A percentile compares a stretch with the other conserved stretches of the same genome.
Conservation (phyloP, 2,329 filamentous ascomycete species). For the Cercospora janseana region DNA sequence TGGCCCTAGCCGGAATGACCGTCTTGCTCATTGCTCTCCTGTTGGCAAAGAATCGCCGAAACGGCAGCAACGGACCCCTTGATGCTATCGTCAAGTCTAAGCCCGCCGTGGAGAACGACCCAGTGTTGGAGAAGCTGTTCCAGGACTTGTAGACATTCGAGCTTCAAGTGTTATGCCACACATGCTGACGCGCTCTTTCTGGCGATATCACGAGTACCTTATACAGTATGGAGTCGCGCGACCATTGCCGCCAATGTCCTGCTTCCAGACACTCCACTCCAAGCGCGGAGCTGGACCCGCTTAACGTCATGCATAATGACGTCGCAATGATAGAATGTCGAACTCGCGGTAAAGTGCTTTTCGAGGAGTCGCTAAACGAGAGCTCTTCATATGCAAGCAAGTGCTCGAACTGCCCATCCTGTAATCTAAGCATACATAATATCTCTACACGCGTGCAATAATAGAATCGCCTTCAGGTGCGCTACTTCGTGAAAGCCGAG, state of each 20-base stretch:
- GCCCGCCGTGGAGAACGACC: constrained; percentile 31
- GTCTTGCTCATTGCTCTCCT: constrained; percentile 30
- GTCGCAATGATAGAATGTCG: background rate
- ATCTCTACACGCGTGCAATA: too few species aligned
- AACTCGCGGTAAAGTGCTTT: constrained; percentile 3
- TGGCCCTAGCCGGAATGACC: constrained; percentile 25
- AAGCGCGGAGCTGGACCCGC: constrained; percentile 2
- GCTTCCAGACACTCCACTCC: too few species aligned
- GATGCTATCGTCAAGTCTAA: constrained; percentile 22
- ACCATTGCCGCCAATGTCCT: too few species aligned
- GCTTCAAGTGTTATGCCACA: too few species aligned
- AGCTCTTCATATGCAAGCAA: constrained; percentile 2
- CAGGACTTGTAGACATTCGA: constrained; percentile 33
- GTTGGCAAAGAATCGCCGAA: constrained; percentile 29
- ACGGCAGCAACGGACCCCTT: background rate
- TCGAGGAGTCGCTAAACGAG: background rate
- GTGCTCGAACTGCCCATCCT: background rate
- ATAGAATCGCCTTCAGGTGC: too few species aligned
- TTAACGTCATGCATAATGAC: background rate
- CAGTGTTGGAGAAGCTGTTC: constrained; percentile 34
- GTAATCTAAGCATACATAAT: too few species aligned
- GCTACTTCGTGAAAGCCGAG: too few species aligned
- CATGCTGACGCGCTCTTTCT: too few species aligned
- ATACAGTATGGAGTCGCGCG: too few species aligned
- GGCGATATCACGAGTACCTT: too few species aligned